A percentile compares a stretch with the other conserved stretches of the same genome.
Evolutionary conservation across 2,329 filamentous ascomycete genomes (phyloP).

Genomic region (Aureobasidium sp.): DNA sequence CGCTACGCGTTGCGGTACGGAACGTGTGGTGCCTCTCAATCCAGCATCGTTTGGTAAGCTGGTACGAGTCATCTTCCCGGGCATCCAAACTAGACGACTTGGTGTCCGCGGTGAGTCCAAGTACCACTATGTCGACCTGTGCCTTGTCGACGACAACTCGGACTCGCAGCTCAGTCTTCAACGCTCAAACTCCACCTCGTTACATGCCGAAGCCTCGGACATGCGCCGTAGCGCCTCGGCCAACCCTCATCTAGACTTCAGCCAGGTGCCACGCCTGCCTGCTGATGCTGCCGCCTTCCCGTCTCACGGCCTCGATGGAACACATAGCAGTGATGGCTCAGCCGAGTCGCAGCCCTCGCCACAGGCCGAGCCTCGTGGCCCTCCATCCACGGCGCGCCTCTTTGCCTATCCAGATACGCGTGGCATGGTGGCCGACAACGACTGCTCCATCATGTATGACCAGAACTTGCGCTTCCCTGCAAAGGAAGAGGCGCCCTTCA

Average conservation of each 20-base stretch:
- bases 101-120: conserved; percentile 96
- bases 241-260: conserved; percentile 26
- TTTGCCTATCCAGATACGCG: conserved; percentile 39
- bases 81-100: conserved; percentile 81
- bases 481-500: conserved; percentile 45
- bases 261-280: conserved; percentile 36
- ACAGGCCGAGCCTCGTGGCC: conserved; percentile 25
- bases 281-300: conserved; percentile 42
- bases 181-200: conserved; percentile 16
- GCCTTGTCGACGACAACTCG: conserved; percentile 37
- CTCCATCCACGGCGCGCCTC: conserved; percentile 35
- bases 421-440: conserved; percentile 32
- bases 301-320: conserved; percentile 19
- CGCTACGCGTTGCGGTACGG: conserved; percentile 82
- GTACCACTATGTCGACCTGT: conserved; percentile 72
- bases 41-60: conserved; percentile 97
- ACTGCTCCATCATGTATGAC: conserved; percentile 45
- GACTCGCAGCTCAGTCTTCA: conserved; percentile 18
- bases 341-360: conserved; percentile 24
- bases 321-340: conserved; percentile 11
- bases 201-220: conserved; percentile 14
- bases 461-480: conserved; percentile 56
- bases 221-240: conserved; percentile 24
- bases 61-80: conserved; percentile 90
- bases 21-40: conserved; percentile 89